Evolutionary conservation across 139 green algal genomes (phyloP).

Genomic region (Pycnococcus provasolii): DNA sequence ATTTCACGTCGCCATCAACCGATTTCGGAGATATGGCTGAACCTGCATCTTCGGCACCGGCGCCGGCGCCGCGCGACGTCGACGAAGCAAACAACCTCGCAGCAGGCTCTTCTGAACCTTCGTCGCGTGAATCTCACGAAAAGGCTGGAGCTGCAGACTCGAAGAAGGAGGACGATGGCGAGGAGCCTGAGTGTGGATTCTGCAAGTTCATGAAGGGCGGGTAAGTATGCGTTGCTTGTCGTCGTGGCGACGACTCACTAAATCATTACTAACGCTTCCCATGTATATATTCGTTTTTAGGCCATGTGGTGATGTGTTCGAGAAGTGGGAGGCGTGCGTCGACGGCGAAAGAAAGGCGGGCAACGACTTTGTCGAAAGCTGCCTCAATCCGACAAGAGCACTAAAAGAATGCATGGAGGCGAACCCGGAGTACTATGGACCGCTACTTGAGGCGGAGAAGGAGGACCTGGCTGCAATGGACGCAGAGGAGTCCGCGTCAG

Average conservation of each 20-base stretch:
- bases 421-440: constrained; percentile 52
- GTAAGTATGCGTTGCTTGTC: constrained; percentile 1
- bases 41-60: too few relatives aligned
- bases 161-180: constrained; percentile 52
- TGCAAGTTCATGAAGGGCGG: constrained; percentile 79
- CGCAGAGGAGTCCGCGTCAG: constrained; percentile 6
- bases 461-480: constrained; percentile 6
- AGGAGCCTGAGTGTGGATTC: constrained; percentile 67
- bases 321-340: constrained; percentile 44
- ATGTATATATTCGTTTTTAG: too few relatives aligned
- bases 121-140: too few relatives aligned
- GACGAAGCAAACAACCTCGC: too few relatives aligned
- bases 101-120: too few relatives aligned
- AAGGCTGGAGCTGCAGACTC: too few relatives aligned
- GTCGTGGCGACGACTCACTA: neutral
- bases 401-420: constrained; percentile 57
- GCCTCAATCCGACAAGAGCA: constrained; percentile 39
- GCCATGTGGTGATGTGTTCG: constrained; percentile 17
- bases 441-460: constrained; percentile 36
- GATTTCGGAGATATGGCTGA: too few relatives aligned
- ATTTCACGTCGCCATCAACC: too few relatives aligned
- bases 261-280: constrained; percentile 25
- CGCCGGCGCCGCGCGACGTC: too few relatives aligned
- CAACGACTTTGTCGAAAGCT: constrained; percentile 53
- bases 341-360: constrained; percentile 37